phyloP scores from a whole-genome alignment of 208 protist species.

The Phytomonas serpens region DNA sequence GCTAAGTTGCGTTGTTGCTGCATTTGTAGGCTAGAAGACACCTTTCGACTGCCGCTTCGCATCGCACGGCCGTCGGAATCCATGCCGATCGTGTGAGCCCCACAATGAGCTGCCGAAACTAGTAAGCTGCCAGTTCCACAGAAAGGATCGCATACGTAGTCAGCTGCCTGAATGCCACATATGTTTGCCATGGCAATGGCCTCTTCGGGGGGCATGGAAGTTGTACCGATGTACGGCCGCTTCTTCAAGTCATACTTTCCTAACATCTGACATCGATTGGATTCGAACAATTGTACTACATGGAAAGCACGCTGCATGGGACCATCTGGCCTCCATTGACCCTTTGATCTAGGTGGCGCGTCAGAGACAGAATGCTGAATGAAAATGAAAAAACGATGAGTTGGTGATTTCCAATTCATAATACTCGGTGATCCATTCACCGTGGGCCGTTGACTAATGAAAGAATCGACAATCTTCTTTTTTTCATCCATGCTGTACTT shows the following conservation, averaged over 20 bases:
- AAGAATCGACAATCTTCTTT: slow-evolving; percentile 24
- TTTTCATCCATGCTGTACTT: slow-evolving; percentile 51
- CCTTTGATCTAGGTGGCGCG: slow-evolving; percentile 25
- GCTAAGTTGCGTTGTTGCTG: slow-evolving; percentile 62
- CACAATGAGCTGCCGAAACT: slow-evolving; percentile 64
- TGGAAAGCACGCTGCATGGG: slow-evolving; percentile 45
- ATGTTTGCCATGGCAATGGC: slow-evolving; percentile 90
- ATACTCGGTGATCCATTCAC: slow-evolving; percentile 1
- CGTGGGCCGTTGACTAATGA: slow-evolving; percentile 10
- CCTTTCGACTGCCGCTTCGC: slow-evolving; percentile 50
- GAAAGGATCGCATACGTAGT: slow-evolving; percentile 91
- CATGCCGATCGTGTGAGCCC: slow-evolving; percentile 77
- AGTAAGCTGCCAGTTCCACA: slow-evolving; percentile 89
- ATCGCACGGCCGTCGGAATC: slow-evolving; percentile 88
- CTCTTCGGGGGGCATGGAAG: slow-evolving; percentile 94
- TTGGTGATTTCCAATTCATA: slow-evolving; percentile 19
- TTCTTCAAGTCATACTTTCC: slow-evolving; percentile 70
- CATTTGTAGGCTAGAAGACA: slow-evolving; percentile 46
- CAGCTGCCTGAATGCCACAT: slow-evolving; percentile 35
- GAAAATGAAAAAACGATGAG: slow-evolving; percentile 34
- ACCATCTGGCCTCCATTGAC: slow-evolving; percentile 22
- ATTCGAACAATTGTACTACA: slow-evolving; percentile 24
- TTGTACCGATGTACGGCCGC: slow-evolving; percentile 93
- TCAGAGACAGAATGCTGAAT: slow-evolving; percentile 48
- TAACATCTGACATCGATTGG: slow-evolving; percentile 36